Evolutionary conservation across 768 basidiomycete species (phyloP).

Genomic region (Boletus coccyginus): DNA sequence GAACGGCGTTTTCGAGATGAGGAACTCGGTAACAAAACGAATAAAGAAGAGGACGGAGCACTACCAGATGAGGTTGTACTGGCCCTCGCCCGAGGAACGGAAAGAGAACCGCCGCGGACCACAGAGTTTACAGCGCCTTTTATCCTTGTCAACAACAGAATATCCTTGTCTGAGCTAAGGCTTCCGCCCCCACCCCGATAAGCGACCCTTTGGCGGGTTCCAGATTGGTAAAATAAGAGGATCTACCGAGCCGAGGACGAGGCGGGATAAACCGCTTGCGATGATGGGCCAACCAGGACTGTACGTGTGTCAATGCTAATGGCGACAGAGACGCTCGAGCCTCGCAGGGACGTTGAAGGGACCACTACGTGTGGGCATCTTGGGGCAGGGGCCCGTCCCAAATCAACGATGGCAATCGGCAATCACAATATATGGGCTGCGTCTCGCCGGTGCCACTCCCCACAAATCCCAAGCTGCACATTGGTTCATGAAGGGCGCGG

Average conservation of each 20-base stretch:
- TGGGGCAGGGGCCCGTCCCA: conserved; percentile 8
- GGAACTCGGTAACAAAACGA: conserved; percentile 8
- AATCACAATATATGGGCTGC: conserved; percentile 2
- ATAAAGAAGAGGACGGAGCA: conserved; percentile 10
- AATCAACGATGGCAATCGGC: conserved; percentile 7
- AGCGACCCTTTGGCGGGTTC: too few species aligned
- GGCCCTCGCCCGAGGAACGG: too few species aligned
- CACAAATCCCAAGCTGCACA: conserved; percentile 5
- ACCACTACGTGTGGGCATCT: conserved; percentile 3
- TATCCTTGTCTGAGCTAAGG: too few species aligned
- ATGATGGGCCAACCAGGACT: conserved; percentile 29
- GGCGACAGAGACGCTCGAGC: conserved; percentile 14
- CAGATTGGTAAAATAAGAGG: conserved; percentile 8
- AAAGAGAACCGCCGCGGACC: too few species aligned
- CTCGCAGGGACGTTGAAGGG: conserved; percentile 7
- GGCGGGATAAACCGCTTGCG: conserved; percentile 28
- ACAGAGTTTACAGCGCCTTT: too few species aligned
- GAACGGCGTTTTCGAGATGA: not conserved
- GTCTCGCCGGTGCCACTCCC: conserved; percentile 8
- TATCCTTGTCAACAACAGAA: too few species aligned
- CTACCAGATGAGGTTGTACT: too few species aligned
- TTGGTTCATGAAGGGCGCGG: conserved; percentile 41
- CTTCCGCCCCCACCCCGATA: too few species aligned
- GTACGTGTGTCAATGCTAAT: conserved; percentile 20
- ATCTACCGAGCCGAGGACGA: conserved; percentile 22